A percentile compares a stretch with the other conserved stretches of the same genome.
Evolutionary conservation across 1,139 yeast genomes (phyloP).

Genomic region (Geotrichum candidum): DNA sequence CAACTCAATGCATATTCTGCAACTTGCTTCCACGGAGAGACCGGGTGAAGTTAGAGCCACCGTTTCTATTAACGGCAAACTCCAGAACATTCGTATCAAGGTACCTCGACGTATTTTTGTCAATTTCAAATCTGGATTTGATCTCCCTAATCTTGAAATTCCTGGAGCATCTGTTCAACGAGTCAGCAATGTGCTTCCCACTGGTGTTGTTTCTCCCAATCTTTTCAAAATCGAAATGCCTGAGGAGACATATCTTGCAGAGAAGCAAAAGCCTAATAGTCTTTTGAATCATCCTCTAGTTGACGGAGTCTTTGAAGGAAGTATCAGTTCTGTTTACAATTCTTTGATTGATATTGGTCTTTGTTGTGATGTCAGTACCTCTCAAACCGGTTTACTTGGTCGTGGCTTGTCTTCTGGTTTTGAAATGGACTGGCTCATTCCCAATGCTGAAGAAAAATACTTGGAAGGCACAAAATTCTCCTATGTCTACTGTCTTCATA

Average conservation of each 20-base stretch:
- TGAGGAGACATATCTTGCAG: constrained; percentile 54
- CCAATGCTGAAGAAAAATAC: constrained; percentile 21
- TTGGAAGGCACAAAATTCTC: constrained; percentile 50
- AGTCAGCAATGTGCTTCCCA: constrained; percentile 55
- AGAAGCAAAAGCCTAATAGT: constrained; percentile 53
- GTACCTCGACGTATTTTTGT: constrained; percentile 71
- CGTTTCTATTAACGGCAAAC: constrained; percentile 61
- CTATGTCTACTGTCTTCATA: constrained; percentile 63
- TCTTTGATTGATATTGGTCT: constrained; percentile 76
- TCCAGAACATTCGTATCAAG: constrained; percentile 67
- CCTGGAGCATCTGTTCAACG: constrained; percentile 54
- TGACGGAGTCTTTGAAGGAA: constrained; percentile 71
- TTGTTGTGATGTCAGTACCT: constrained; percentile 59
- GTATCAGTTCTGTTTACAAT: constrained; percentile 61
- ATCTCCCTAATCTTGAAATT: constrained; percentile 40
- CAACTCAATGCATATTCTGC: constrained; percentile 78
- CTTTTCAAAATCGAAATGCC: constrained; percentile 64
- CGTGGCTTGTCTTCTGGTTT: constrained; percentile 84
- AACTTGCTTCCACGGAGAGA: constrained; percentile 47
- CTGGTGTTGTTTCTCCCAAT: constrained; percentile 54
- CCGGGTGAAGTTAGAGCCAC: constrained; percentile 76
- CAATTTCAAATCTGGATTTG: constrained; percentile 47
- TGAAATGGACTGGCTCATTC: constrained; percentile 47
- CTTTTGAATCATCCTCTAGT: constrained; percentile 59
- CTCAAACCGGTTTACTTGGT: constrained; percentile 77